These are phyloP conservation scores for Leucocoprinus sp. DNA, from an alignment of 768 basidiomycete species.

Conservation along the genomic window DNA sequence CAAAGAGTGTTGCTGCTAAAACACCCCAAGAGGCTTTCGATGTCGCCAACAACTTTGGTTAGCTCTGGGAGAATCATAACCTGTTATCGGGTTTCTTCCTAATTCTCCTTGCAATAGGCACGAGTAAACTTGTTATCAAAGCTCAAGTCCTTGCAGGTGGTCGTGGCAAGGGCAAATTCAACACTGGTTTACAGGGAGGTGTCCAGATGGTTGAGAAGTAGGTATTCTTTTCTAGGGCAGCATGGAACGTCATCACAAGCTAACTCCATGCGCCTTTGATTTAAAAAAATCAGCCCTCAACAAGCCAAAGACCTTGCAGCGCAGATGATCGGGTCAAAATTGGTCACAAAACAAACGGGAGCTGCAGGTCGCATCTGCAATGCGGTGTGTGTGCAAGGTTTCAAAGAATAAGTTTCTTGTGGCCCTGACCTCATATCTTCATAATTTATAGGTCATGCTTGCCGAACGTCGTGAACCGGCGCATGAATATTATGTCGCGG, in stretches of 20 bases:
- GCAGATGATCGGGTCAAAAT: constrained; percentile 90
- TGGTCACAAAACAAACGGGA: constrained; percentile 99
- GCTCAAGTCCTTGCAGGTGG: constrained; percentile 99
- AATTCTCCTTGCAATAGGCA: constrained; percentile 35
- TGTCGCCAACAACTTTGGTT: constrained; percentile 86
- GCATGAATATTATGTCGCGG: constrained; percentile 97
- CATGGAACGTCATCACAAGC: not conserved
- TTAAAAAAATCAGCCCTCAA: constrained; percentile 47
- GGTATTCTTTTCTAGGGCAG: constrained; percentile 7
- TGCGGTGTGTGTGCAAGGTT: constrained; percentile 50
- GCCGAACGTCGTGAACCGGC: constrained; percentile 89
- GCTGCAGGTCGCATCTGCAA: constrained; percentile 90
- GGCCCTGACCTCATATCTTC: not conserved
- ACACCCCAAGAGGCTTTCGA: constrained; percentile 83
- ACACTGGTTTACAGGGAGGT: constrained; percentile 94
- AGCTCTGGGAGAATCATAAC: constrained; percentile 4
- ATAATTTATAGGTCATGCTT: constrained; percentile 80
- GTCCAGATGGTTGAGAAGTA: constrained; percentile 91
- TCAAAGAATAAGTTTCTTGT: not conserved
- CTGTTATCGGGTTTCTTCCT: constrained; percentile 6
- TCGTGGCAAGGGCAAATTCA: constrained; percentile 95
- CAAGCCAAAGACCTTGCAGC: constrained; percentile 81
- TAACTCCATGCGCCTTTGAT: constrained; percentile 2
- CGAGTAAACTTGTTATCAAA: constrained; percentile 85
- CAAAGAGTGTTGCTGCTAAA: constrained; percentile 83